Percentiles rank a stretch among this genome's conserved stretches.
Conservation (phyloP, 140 eudicot species). For the Erigeron philadelphicus region DNA sequence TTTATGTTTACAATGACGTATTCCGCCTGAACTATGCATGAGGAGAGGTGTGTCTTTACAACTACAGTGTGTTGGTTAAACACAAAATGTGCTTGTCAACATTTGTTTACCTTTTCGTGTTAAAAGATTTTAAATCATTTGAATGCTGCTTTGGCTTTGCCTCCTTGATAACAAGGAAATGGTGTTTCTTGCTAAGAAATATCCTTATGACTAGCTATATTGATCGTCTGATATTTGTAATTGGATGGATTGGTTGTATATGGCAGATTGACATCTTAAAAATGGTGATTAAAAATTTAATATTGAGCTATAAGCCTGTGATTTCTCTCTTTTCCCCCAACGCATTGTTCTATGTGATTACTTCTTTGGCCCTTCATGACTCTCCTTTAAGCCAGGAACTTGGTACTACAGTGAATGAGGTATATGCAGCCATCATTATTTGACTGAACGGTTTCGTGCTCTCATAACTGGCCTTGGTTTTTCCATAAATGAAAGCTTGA, state of each 20-base stretch:
- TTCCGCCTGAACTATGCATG: constrained; percentile 74
- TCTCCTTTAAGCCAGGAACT: not conserved
- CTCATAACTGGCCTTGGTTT: too few relatives aligned
- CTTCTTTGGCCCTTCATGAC: not conserved
- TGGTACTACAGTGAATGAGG: not conserved
- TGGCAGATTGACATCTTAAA: not conserved
- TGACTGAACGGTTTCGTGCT: not conserved
- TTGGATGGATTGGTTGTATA: constrained; percentile 28
- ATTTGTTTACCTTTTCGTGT: constrained; percentile 27
- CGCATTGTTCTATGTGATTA: not conserved
- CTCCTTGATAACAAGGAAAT: constrained; percentile 24
- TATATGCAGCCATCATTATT: not conserved
- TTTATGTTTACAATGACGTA: constrained; percentile 68
- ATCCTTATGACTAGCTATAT: constrained; percentile 13
- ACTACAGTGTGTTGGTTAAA: not conserved
- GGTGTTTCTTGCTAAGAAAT: constrained; percentile 25
- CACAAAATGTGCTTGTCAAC: constrained; percentile 15
- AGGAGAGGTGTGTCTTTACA: constrained; percentile 13
- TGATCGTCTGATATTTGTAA: constrained; percentile 23
- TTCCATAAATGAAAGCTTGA: too few relatives aligned
- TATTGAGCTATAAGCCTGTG: not conserved
- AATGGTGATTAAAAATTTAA: constrained; percentile 13
- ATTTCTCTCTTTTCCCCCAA: not conserved
- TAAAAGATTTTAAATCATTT: constrained; percentile 22
- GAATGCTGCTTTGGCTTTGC: constrained; percentile 17